Base-by-base conservation (phyloP, 2,329 filamentous ascomycete species). In the Knoxdaviesia proteae region DNA sequence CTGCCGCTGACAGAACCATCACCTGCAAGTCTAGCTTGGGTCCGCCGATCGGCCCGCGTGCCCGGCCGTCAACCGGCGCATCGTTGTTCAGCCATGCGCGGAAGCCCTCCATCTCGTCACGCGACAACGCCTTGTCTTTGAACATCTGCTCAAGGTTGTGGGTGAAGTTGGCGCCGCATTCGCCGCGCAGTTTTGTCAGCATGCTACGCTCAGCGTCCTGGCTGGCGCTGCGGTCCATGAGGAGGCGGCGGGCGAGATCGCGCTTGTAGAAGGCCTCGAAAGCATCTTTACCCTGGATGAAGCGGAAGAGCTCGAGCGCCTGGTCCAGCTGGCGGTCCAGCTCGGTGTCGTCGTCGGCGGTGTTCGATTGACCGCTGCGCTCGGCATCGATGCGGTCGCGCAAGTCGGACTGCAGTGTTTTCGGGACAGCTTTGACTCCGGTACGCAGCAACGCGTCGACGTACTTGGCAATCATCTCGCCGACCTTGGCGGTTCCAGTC, bases 251-350 rank as follows among this genome's bases (percentile, higher is more conserved):
- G 1, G 92, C 88, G 41, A 99, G 69, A 54, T 96, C 90, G 53
- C 90, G 93, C 65, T 98, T 98, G 70, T 99, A 99, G 56, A 98
- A 98, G 1, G 90, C 88, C 57, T 98, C 90, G 48, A 99, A 98
- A 0, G 94, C 83, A 44, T 92, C 88, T 58, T 98, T 98, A 49
- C 90, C 90, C 54, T 96, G 80, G 34, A 99, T 84, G 57, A 96
- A 96, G 5, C 92, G 76, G 69, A 98, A 98, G 5, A 99, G 67
- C 57, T 96, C 88, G 3, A 99, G 66, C 0, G 84, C 87, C 54
- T 92, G 82, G 51, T 98, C 87, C 7, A 99, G 68, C 56, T 96
- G 90, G 35, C 80, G 75, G 53, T 94, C 86, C 45, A 99, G 72
- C 57, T 94, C 86, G 0, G 80, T 78, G 56, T 96, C 88, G 56